A percentile compares a stretch with the other conserved stretches of the same genome.
Evolutionary conservation across 148 eudicot genomes (phyloP).

Genomic region (Diospyros lotus): DNA sequence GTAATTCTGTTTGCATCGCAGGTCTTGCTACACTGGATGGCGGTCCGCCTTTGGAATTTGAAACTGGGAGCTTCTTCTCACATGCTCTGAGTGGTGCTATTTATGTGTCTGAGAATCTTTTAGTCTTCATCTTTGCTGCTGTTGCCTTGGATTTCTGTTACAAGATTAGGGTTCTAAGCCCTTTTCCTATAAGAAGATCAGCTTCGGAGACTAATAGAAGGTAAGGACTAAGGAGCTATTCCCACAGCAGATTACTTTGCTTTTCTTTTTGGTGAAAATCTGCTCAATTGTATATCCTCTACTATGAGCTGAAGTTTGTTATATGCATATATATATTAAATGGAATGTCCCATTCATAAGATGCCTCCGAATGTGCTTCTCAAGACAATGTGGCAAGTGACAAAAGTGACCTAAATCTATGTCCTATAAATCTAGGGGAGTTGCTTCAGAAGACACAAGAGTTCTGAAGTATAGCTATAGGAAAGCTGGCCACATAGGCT

Average conservation of each 20-base stretch:
- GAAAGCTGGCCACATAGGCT: no score
- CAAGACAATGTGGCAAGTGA: no score
- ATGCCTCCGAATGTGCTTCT: not conserved
- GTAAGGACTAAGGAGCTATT: constrained; percentile 5
- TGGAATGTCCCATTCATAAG: not conserved
- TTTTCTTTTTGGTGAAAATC: not conserved
- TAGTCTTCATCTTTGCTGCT: constrained; percentile 78
- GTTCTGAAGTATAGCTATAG: no score
- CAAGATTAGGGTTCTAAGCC: constrained; percentile 65
- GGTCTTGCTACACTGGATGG: constrained; percentile 81
- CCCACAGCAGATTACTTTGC: not conserved
- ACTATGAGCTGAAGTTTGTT: not conserved
- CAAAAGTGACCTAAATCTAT: no score
- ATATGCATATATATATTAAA: not conserved
- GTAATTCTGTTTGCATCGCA: constrained; percentile 20
- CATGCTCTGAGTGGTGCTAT: constrained; percentile 59
- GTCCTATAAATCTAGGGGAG: no score
- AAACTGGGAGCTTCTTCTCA: constrained; percentile 43
- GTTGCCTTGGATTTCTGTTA: constrained; percentile 85
- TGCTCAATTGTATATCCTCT: not conserved
- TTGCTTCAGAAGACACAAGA: no score
- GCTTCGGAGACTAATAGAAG: constrained; percentile 19
- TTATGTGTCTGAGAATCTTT: constrained; percentile 60
- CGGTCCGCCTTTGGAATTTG: constrained; percentile 63
- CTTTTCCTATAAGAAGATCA: constrained; percentile 59